phyloP scores from a whole-genome alignment of 2,329 filamentous ascomycete species.

The Nothopassalora personata region DNA sequence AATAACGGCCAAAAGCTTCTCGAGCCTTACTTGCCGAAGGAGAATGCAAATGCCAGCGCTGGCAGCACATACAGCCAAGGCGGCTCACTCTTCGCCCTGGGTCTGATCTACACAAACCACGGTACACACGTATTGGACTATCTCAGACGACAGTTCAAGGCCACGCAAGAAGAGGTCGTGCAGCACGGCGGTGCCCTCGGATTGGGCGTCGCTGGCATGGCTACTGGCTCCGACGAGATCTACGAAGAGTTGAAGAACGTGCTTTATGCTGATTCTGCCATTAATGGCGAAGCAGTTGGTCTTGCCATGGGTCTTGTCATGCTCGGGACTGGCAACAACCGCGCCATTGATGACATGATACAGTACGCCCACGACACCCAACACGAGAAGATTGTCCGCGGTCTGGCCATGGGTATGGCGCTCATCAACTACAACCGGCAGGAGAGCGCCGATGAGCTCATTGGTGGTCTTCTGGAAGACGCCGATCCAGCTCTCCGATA shows the following conservation, averaged over 20 bases:
- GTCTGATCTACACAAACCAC: constrained; percentile 95
- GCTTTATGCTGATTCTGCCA: constrained; percentile 86
- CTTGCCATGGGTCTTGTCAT: constrained; percentile 96
- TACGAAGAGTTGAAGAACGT: constrained; percentile 88
- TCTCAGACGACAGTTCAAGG: constrained; percentile 67
- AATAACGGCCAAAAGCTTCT: constrained; percentile 88
- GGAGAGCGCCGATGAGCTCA: constrained; percentile 88
- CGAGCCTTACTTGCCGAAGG: constrained; percentile 85
- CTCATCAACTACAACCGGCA: constrained; percentile 97
- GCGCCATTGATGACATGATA: constrained; percentile 92
- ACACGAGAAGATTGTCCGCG: constrained; percentile 97
- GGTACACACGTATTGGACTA: constrained; percentile 84
- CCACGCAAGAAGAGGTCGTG: constrained; percentile 82
- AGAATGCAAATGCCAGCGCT: constrained; percentile 60
- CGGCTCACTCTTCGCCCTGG: constrained; percentile 90
- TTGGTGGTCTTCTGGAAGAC: constrained; percentile 87
- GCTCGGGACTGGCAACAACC: constrained; percentile 94
- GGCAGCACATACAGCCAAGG: constrained; percentile 95
- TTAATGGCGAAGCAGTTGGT: constrained; percentile 95
- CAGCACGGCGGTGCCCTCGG: constrained; percentile 95
- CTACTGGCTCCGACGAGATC: constrained; percentile 81
- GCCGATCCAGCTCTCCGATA: constrained; percentile 91
- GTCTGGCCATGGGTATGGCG: constrained; percentile 92
- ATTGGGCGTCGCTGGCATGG: constrained; percentile 95
- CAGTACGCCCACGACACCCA: constrained; percentile 96